Evolutionary conservation across 2,329 filamentous ascomycete species (phyloP).

Genomic region (Didymella segeticola): DNA sequence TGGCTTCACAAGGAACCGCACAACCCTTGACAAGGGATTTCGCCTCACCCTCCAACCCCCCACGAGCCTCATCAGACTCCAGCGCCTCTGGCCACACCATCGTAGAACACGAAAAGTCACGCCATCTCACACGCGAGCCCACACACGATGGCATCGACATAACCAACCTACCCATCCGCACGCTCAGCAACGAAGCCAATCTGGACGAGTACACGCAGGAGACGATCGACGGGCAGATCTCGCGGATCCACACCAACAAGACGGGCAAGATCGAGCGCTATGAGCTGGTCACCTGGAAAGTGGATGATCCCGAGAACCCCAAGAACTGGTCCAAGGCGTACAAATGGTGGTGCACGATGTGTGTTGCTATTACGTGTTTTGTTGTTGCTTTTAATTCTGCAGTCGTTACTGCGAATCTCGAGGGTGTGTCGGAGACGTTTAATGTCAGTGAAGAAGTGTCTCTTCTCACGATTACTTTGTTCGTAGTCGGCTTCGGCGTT

Average conservation of each 20-base stretch:
- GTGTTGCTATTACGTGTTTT: constrained; percentile 68
- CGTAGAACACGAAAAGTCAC: constrained; percentile 20
- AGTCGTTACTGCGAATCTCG: constrained; percentile 79
- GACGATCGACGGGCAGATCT: constrained; percentile 67
- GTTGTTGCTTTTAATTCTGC: constrained; percentile 63
- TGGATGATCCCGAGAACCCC: constrained; percentile 76
- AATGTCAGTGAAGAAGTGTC: constrained; percentile 74
- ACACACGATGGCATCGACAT: constrained; percentile 50
- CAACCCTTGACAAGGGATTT: constrained; percentile 24
- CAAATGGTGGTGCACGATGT: constrained; percentile 84
- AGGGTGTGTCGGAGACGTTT: constrained; percentile 69
- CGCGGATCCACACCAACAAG: constrained; percentile 61
- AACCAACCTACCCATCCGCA: constrained; percentile 69
- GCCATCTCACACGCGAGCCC: constrained; percentile 28
- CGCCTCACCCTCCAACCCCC: constrained; percentile 7
- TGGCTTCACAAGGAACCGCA: constrained; percentile 26
- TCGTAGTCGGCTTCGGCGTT: constrained; percentile 82
- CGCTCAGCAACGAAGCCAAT: constrained; percentile 61
- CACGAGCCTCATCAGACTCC: constrained; percentile 14
- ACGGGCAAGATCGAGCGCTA: constrained; percentile 58
- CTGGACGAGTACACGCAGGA: constrained; percentile 72
- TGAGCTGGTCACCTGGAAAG: constrained; percentile 73
- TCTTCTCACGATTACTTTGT: constrained; percentile 74
- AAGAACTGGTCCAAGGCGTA: constrained; percentile 82
- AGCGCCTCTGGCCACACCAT: constrained; percentile 25